phyloP scores from a whole-genome alignment of 306 rosid species.

The Echinosophora koreensis region DNA sequence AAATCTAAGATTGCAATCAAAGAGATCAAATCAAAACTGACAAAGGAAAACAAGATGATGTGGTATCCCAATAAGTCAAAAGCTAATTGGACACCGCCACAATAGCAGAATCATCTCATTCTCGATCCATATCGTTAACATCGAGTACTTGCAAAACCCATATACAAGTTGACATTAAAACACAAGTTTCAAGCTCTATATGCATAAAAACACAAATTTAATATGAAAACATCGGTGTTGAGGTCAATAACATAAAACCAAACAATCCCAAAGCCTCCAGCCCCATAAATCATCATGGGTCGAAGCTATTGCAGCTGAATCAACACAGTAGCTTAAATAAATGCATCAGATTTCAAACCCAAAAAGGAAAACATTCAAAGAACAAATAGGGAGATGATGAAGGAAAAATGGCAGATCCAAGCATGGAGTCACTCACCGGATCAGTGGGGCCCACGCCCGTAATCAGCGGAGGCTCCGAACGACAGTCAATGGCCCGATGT shows the following conservation, averaged over 20 bases:
- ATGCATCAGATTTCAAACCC: constrained; percentile 25
- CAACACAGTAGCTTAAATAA: constrained; percentile 33
- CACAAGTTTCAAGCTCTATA: not conserved
- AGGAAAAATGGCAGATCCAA: not conserved
- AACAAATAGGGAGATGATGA: constrained; percentile 23
- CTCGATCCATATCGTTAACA: not conserved
- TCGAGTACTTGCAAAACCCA: constrained; percentile 29
- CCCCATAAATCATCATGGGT: not conserved
- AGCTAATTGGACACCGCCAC: constrained; percentile 15
- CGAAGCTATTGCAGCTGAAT: constrained; percentile 28
- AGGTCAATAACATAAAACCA: not conserved
- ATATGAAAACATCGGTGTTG: not conserved
- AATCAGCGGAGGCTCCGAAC: constrained; percentile 52
- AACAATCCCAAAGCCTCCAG: not conserved
- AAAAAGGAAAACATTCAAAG: not conserved
- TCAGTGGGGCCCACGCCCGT: constrained; percentile 48
- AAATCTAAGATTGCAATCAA: not conserved
- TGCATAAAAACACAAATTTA: not conserved
- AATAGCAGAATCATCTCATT: constrained; percentile 23
- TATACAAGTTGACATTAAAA: constrained; percentile 2
- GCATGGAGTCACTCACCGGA: constrained; percentile 43
- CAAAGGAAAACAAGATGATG: not conserved
- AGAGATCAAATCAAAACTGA: not conserved
- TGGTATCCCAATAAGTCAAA: constrained; percentile 19
- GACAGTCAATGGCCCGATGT: constrained; percentile 29